Conservation (phyloP, 2,329 filamentous ascomycete species). For the Ascochyta lentis region DNA sequence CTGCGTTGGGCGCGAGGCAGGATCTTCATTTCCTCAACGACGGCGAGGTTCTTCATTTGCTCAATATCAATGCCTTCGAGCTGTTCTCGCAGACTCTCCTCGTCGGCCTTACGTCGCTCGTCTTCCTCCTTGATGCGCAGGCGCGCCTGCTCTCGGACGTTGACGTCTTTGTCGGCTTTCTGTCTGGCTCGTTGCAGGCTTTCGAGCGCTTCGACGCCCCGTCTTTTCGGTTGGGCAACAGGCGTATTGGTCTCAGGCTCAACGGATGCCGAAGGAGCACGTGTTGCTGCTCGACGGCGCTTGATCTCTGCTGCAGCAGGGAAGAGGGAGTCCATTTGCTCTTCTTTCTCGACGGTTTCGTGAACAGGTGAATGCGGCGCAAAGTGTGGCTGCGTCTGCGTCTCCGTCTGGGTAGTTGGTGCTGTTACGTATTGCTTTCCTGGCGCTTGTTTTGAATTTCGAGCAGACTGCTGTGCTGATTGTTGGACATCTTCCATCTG, state of each 20-base stretch:
- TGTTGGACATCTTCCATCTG: constrained; percentile 38
- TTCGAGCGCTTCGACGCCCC: constrained; percentile 52
- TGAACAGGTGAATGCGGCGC: constrained; percentile 43
- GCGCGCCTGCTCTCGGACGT: constrained; percentile 62
- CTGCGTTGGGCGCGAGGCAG: constrained; percentile 40
- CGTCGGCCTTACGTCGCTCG: constrained; percentile 63
- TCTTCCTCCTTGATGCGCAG: constrained; percentile 60
- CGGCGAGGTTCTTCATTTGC: constrained; percentile 74
- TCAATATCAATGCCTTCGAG: constrained; percentile 72
- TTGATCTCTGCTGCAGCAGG: constrained; percentile 81
- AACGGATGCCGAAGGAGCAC: constrained; percentile 35
- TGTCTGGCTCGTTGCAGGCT: constrained; percentile 45
- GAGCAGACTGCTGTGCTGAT: constrained; percentile 13
- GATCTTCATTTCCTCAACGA: constrained; percentile 79
- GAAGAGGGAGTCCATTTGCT: constrained; percentile 74
- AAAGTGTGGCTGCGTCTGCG: constrained; percentile 29
- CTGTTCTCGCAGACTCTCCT: constrained; percentile 64
- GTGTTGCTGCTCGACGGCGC: constrained; percentile 63
- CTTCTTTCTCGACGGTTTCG: constrained; percentile 50
- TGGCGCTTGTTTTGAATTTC: constrained; percentile 14
- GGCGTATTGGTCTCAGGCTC: constrained; percentile 50
- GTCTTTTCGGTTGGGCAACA: constrained; percentile 24
- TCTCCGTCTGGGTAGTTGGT: constrained; percentile 27
- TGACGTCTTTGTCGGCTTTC: constrained; percentile 64
- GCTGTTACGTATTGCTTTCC: constrained; percentile 21